Conservation (phyloP, 2,329 filamentous ascomycete species). For the Ophiosphaerella narmari region DNA sequence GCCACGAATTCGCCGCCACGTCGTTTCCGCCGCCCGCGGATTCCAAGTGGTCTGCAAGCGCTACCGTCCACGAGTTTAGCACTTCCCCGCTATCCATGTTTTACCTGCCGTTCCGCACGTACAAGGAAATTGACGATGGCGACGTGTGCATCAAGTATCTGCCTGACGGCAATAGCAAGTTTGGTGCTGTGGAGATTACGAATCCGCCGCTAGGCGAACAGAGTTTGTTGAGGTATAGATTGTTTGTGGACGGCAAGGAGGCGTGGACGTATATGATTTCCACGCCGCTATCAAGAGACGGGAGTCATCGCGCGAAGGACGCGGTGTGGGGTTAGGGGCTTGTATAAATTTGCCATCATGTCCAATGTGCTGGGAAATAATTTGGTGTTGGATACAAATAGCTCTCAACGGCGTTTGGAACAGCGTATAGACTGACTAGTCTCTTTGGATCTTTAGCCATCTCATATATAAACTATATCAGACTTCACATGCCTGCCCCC, state of each 20-base stretch:
- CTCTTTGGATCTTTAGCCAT: background rate
- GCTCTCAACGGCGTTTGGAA: too few relatives aligned
- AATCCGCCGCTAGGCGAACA: constrained; percentile 66
- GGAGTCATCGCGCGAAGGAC: constrained; percentile 50
- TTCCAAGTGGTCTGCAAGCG: constrained; percentile 55
- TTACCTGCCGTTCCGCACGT: constrained; percentile 82
- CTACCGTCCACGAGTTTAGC: constrained; percentile 81
- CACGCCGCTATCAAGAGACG: constrained; percentile 48
- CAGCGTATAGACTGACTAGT: too few relatives aligned
- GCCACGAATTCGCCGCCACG: constrained; percentile 97
- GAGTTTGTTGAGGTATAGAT: constrained; percentile 76
- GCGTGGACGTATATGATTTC: constrained; percentile 67
- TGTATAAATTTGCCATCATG: too few relatives aligned
- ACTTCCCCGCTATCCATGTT: constrained; percentile 93
- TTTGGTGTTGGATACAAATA: too few relatives aligned
- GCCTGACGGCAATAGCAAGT: constrained; percentile 85
- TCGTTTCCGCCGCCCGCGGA: constrained; percentile 69
- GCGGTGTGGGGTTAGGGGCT: constrained; percentile 50
- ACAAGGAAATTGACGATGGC: constrained; percentile 77
- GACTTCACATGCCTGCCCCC: constrained; percentile 16
- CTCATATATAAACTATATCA: background rate
- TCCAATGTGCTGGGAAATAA: too few relatives aligned
- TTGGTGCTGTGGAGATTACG: constrained; percentile 80
- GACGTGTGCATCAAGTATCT: constrained; percentile 88
- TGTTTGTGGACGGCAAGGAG: constrained; percentile 82